Evolutionary conservation across 2,329 filamentous ascomycete genomes (phyloP), one percentile per base, ranked within the genome.

Genomic region (Exophiala sp.): DNA sequence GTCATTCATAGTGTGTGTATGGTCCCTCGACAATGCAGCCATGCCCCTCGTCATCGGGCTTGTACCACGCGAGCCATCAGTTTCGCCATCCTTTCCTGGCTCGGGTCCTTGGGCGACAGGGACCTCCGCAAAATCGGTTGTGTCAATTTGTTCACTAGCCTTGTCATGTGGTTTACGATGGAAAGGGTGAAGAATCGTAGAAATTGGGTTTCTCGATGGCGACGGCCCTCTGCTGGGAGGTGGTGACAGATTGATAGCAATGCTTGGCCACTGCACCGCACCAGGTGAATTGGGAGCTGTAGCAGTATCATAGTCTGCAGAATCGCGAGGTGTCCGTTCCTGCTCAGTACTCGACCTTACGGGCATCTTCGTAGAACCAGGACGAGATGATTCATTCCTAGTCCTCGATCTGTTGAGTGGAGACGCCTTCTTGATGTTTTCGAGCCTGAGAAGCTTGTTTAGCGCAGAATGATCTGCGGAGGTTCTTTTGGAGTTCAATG

Each of bases 231-330:
- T 80, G 63, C 85, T 89, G 6, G 75, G 76, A 3, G 78, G 74
- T 1, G 84, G 80, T 3, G 86, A 88, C 7, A 87, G 67, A 52
- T 87, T 84, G 59, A 81, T 77, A 18, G 80, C 79, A 55, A 85
- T 80, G 10, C 78, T 78, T 3, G 83, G 82, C 47, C 86, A 78
- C 32, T 80, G 75, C 1, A 65, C 56, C 29, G 65, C 65, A 12
- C 62, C 61, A 36, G 72, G 72, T 32, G 73, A 72, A 48, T 66
- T 71, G 6, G 72, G 69, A 18, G 62, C 73, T 62, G 63, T 81
- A 11, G 57, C 48, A 69, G 55, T 77, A 66, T 68, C 76, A 33
- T 71, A 74, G 36, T 77, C 74, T 8, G 73, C 60, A 10, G 74
- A 76, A 46, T 66, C 67, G 46, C 69, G 62, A 46, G 63, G 62